Percentiles rank a stretch among this genome's conserved stretches.
Evolutionary conservation across 2,329 filamentous ascomycete species (phyloP).

Genomic region (Hypoxylon sp.): DNA sequence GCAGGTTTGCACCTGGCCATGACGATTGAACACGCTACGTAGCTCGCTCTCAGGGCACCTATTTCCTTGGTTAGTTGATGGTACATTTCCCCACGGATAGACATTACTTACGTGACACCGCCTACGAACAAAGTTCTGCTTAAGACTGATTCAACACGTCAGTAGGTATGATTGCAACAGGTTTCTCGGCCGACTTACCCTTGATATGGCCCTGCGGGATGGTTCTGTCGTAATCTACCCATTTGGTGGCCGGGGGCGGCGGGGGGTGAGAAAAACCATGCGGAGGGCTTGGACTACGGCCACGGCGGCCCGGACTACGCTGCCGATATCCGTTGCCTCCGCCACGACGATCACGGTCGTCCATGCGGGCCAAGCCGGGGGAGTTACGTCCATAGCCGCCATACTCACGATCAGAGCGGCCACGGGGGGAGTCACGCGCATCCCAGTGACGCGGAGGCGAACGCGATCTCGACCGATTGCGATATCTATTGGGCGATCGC

Average conservation of each 20-base stretch:
- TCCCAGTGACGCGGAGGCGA: constrained; percentile 84
- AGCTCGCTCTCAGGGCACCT: constrained; percentile 86
- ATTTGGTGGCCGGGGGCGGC: constrained; percentile 68
- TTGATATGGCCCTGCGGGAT: constrained; percentile 86
- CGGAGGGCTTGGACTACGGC: constrained; percentile 73
- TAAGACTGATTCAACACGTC: constrained; percentile 70
- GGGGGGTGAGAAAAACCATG: constrained; percentile 54
- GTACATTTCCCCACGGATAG: constrained; percentile 12
- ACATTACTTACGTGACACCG: constrained; percentile 83
- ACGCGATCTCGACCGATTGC: constrained; percentile 80
- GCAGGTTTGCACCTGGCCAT: constrained; percentile 93
- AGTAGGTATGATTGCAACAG: constrained; percentile 16
- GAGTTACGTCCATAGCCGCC: constrained; percentile 81
- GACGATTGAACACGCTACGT: constrained; percentile 82
- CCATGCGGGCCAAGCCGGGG: constrained; percentile 71
- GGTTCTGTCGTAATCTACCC: constrained; percentile 82
- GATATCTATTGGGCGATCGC: constrained; percentile 74
- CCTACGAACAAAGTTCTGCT: constrained; percentile 97
- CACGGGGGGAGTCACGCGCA: constrained; percentile 74
- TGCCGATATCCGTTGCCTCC: constrained; percentile 84
- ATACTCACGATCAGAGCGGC: constrained; percentile 67
- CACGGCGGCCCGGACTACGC: constrained; percentile 82
- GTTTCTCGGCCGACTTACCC: constrained; percentile 58
- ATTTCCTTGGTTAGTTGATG: constrained; percentile 51
- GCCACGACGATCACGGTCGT: constrained; percentile 69